These are phyloP conservation scores for Castanospermum australe DNA, from an alignment of 306 rosid genomes.

Conservation along the genomic window DNA sequence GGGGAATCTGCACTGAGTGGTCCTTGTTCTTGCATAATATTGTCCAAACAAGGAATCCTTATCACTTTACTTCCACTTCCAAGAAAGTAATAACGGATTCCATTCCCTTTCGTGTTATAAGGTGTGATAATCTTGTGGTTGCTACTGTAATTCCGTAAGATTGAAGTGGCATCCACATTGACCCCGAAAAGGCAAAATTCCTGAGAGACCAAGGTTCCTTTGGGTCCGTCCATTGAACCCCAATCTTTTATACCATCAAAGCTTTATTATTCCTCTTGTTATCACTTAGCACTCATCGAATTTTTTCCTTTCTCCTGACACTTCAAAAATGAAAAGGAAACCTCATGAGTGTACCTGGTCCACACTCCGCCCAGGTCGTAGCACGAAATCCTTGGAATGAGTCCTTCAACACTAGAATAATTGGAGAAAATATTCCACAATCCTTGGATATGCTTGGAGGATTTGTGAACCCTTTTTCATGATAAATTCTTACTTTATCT, in stretches of 20 bases:
- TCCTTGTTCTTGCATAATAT: not conserved
- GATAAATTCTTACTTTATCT: not conserved
- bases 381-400: not conserved
- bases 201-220: not conserved
- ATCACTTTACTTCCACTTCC: conserved; percentile 17
- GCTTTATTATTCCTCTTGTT: not conserved
- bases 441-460: not conserved
- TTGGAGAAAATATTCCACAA: not conserved
- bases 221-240: not conserved
- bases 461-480: not conserved
- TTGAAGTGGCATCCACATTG: not conserved
- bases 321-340: not conserved
- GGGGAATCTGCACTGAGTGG: conserved; percentile 9
- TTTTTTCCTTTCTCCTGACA: not conserved
- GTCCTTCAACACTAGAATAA: not conserved
- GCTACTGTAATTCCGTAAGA: not conserved
- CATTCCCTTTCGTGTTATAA: not conserved
- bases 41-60: not conserved
- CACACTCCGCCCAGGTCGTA: not conserved
- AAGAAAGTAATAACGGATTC: not conserved
- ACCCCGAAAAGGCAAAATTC: not conserved
- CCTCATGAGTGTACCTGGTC: not conserved
- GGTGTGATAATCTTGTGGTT: not conserved
- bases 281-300: not conserved
- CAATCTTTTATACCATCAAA: not conserved